Evolutionary conservation across 768 basidiomycete species (phyloP), one percentile per base, ranked within the genome.

Genomic region (Amanita muscaria): DNA sequence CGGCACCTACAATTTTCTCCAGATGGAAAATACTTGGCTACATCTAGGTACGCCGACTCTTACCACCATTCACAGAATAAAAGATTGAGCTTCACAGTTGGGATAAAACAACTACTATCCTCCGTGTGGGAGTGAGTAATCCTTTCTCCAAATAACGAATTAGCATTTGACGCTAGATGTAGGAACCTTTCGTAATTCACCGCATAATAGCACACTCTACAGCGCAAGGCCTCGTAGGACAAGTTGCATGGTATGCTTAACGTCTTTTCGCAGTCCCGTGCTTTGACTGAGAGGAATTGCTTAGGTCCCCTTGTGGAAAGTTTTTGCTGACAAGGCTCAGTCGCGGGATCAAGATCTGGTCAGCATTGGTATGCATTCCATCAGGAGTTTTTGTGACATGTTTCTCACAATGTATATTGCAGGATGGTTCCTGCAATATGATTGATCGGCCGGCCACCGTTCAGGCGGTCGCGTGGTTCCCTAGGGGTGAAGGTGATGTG

Each of bases 1-100:
- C 60, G 79, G 42, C 80, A 85, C 59, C 57, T 88, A 54, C 78
- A 85, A 57, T 88, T 87, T 62, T 84, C 81, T 1, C 83, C 83
- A 1, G 76, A 85, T 58, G 85, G 85, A 15, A 77, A 71, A 56
- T 83, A 74, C 54, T 56, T 88, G 52, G 85, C 83, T 3, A 86
- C 83, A 3, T 82, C 81, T 22, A 81, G 80, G 74, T 80, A 29
- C 27, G 52, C 15, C 18, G 4, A 33, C 37, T 46, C 34, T 19
- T 25, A 9, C 23, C 39, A 10, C 12, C 23, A 47, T 24, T 18
- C 18, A 21, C 12, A 43, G 48, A 19, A 16, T 19, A 22, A 15
- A 9, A 11, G 18, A 40, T 24, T 31, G 11, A n/a, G n/a, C n/a
- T n/a, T n/a, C 9, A 7, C 35, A 40, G 81, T 53, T 86, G 83